These are phyloP conservation scores for Phytophthora podocarpi DNA, from an alignment of 352 stramenopile species.

Conservation along the genomic window DNA sequence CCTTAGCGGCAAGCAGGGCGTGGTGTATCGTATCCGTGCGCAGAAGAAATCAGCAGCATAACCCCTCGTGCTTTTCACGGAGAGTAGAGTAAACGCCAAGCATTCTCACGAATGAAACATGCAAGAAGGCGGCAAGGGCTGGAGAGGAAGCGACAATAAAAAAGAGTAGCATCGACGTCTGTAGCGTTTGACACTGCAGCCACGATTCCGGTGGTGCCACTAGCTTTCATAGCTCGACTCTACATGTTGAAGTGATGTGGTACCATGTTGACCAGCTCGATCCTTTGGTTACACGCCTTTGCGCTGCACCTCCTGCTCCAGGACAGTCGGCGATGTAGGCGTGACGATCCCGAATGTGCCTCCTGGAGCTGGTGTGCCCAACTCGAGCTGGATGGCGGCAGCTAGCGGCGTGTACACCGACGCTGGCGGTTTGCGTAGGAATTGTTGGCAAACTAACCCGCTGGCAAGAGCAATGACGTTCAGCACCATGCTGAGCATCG, in stretches of 20 bases:
- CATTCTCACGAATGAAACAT: no score
- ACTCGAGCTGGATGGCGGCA: conserved; percentile 36
- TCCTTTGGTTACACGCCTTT: conserved; percentile 22
- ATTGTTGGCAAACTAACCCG: conserved; percentile 59
- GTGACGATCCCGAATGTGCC: conserved; percentile 31
- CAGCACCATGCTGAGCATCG: conserved; percentile 51
- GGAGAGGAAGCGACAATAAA: conserved; percentile 18
- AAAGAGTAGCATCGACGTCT: conserved; percentile 19
- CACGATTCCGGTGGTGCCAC: conserved; percentile 6
- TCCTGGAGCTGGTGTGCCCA: conserved; percentile 16
- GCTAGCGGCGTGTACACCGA: conserved; percentile 45
- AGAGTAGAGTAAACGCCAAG: neutral
- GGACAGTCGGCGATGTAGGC: conserved; percentile 12
- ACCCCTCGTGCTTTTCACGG: conserved; percentile 1
- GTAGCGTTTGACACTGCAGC: conserved; percentile 1
- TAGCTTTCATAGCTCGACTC: conserved; percentile 13
- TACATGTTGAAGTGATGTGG: conserved; percentile 5
- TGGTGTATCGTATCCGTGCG: conserved; percentile 26
- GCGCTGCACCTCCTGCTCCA: conserved; percentile 19
- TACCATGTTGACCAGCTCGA: conserved; percentile 4
- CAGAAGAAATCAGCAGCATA: neutral
- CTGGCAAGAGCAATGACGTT: conserved; percentile 57
- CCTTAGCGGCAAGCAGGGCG: conserved; percentile 7
- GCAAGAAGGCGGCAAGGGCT: conserved; percentile 7
- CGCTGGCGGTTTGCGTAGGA: conserved; percentile 47